Evolutionary conservation across 257 asterid genomes (phyloP).

Genomic region (Handroanthus guayacan): DNA sequence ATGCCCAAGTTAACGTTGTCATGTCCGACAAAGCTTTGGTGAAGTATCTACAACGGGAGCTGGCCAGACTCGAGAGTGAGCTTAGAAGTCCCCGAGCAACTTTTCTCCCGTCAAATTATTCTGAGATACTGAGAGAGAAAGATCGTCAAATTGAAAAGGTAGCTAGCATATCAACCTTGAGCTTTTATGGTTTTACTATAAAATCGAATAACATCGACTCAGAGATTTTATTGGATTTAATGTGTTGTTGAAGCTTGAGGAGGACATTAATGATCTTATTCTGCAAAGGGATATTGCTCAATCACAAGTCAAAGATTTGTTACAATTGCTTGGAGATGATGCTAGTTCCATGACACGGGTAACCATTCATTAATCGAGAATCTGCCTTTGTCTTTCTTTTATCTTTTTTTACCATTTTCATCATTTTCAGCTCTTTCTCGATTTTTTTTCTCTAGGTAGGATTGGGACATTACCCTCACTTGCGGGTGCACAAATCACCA

Average conservation of each 20-base stretch:
- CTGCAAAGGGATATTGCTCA: slow-evolving; percentile 87
- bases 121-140: slow-evolving; percentile 64
- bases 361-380: slow-evolving; percentile 18
- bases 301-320: slow-evolving; percentile 76
- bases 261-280: slow-evolving; percentile 71
- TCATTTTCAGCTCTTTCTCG: slow-evolving; percentile 20
- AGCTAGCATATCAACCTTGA: too few relatives aligned
- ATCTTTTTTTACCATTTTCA: not conserved
- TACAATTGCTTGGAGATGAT: slow-evolving; percentile 64
- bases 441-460: slow-evolving; percentile 56
- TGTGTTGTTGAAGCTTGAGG: slow-evolving; percentile 68
- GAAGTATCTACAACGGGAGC: slow-evolving; percentile 82
- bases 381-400: not conserved
- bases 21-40: slow-evolving; percentile 91
- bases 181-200: slow-evolving; percentile 7
- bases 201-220: not conserved
- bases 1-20: slow-evolving; percentile 84
- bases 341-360: slow-evolving; percentile 56
- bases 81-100: slow-evolving; percentile 61
- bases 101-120: slow-evolving; percentile 48
- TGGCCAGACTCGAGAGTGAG: slow-evolving; percentile 76
- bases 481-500: slow-evolving; percentile 64
- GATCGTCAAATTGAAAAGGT: slow-evolving; percentile 88
- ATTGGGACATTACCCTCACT: slow-evolving; percentile 67
- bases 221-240: slow-evolving; percentile 20